Evolutionary conservation across 1,284 basidiomycete genomes (phyloP), one percentile per base, ranked within the genome.

Genomic region (Macrocystidia cucumis): DNA sequence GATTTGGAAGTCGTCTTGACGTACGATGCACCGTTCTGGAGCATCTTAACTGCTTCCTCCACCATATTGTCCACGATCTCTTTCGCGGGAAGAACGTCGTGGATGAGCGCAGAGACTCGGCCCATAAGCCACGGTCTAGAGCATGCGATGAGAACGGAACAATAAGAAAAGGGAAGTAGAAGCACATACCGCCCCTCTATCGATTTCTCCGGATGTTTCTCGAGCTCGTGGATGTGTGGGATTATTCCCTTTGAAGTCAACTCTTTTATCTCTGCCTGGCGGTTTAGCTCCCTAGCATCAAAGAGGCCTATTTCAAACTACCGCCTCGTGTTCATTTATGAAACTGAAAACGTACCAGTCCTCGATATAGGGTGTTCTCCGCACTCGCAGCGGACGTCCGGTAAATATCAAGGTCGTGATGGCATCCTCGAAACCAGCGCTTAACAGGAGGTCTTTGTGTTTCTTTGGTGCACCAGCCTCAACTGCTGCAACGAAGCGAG

Each of bases 41-140:
- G 34, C 41, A 74, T 62, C 43, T 60, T 55, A 22, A 65, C 72
- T n/a, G 84, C 86, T 3, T 81, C 73, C 9, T 65, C 58, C 3
- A 88, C 72, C 86, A 92, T 91, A 41, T 71, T 70, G 17, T 91
- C 85, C 27, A 92, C 69, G 48, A 92, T 92, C 34, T 68, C 63
- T 59, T 87, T 74, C 2, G 89, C 90, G 2, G 89, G 85, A 12
- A 77, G 64, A 25, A 91, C 58, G 2, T 90, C 82, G 43, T 81
- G 49, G 41, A 83, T 84, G 33, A 88, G 63, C 5, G 84, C 89
- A 11, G 85, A 84, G 3, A 89, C 86, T 50, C 76, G 79, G n/a
- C 89, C 89, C 86, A 91, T 91, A 12, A 91, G 56, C 83, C 83
- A 85, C 76, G 43, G 40, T 21, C 22, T 41, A 16, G 37, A 28